Conservation (phyloP, 2,329 filamentous ascomycete species). For the Monilinia aucupariae region DNA sequence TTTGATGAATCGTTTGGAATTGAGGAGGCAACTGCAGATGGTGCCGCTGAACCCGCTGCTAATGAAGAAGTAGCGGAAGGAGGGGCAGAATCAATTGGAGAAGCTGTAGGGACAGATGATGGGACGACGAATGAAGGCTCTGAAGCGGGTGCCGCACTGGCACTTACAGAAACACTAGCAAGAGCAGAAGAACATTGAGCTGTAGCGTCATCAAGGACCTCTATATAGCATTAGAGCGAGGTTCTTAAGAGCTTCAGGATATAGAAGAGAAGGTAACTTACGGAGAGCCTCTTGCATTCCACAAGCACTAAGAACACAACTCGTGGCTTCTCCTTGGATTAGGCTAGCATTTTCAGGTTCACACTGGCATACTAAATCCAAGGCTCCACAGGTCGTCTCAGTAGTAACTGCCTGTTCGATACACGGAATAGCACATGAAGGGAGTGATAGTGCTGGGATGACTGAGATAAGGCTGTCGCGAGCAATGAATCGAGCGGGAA, state of each 20-base stretch:
- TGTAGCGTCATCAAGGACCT: not conserved
- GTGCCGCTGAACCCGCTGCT: not conserved
- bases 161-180: not conserved
- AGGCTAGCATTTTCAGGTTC: not conserved
- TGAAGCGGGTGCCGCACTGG: not conserved
- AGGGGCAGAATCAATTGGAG: not conserved
- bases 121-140: too few species aligned
- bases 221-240: not conserved
- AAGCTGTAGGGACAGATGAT: not conserved
- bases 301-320: not conserved
- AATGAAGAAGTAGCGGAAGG: not conserved
- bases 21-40: not conserved
- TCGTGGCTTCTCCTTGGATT: not conserved
- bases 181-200: constrained; percentile 3
- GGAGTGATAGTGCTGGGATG: not conserved
- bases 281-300: not conserved
- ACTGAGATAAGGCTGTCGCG: not conserved
- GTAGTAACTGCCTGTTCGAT: not conserved
- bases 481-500: not conserved
- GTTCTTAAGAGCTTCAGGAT: not conserved
- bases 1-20: not conserved
- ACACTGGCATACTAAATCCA: constrained; percentile 1
- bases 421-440: constrained; percentile 6
- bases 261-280: not conserved
- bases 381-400: not conserved